phyloP scores from a whole-genome alignment of 2,329 filamentous ascomycete genomes.

The Aspergillus bombycis region DNA sequence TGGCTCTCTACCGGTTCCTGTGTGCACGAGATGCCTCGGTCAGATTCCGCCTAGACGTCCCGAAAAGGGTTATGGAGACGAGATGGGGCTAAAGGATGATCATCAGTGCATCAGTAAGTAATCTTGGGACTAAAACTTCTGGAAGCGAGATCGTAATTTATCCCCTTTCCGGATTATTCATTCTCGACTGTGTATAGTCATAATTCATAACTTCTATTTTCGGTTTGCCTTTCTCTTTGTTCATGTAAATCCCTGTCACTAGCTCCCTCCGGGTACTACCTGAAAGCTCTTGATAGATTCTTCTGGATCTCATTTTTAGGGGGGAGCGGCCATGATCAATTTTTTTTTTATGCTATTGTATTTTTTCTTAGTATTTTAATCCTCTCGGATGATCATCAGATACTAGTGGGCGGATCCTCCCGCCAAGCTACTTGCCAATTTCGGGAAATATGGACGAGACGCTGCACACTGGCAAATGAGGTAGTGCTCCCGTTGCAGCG shows the following conservation, averaged over 20 bases:
- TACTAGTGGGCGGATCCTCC: conserved; percentile 12
- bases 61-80: conserved; percentile 23
- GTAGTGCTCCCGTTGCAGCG: conserved; percentile 14
- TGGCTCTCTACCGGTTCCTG: conserved; percentile 17
- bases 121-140: conserved; percentile 6
- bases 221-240: no score
- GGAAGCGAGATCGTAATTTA: conserved; percentile 7
- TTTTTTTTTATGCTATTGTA: not conserved
- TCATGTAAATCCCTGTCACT: not conserved
- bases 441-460: conserved; percentile 5
- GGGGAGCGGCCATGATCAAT: not conserved
- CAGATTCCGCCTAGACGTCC: conserved; percentile 12
- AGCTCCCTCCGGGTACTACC: not conserved
- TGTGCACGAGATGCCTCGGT: conserved; percentile 24
- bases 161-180: not conserved
- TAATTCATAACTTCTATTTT: not conserved
- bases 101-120: conserved; percentile 19
- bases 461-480: conserved; percentile 8
- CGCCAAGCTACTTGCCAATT: conserved; percentile 14
- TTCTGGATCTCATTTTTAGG: not conserved
- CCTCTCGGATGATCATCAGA: conserved; percentile 12
- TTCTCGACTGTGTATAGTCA: not conserved
- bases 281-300: not conserved
- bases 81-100: conserved; percentile 21
- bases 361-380: not conserved